phyloP scores from a whole-genome alignment of 148 eudicot species.

The Tetragonia tetragonoides region DNA sequence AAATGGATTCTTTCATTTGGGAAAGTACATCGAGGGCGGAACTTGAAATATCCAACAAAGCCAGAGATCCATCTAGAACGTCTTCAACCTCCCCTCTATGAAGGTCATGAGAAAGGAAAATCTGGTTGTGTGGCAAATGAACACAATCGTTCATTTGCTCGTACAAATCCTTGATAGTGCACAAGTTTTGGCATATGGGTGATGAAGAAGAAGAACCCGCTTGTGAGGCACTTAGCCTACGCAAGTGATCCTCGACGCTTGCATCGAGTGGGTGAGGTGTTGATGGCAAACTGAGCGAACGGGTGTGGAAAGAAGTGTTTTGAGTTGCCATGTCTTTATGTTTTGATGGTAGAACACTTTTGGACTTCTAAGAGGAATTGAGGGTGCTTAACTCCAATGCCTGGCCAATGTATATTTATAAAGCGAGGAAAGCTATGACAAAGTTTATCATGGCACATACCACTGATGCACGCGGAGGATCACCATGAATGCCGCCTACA shows the following conservation, averaged over 20 bases:
- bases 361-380: not conserved
- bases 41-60: conserved; percentile 33
- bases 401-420: conserved; percentile 13
- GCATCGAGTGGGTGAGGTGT: conserved; percentile 31
- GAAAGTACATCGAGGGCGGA: conserved; percentile 25
- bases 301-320: conserved; percentile 26
- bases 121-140: conserved; percentile 26
- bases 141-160: conserved; percentile 31
- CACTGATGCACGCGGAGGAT: not conserved
- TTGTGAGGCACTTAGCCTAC: conserved; percentile 27
- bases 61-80: conserved; percentile 37
- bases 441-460: not conserved
- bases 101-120: conserved; percentile 17
- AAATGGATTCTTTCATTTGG: conserved; percentile 28
- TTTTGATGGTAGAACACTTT: not conserved
- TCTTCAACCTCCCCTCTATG: conserved; percentile 17
- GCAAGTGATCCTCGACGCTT: conserved; percentile 30
- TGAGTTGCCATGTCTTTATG: conserved; percentile 4
- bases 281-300: conserved; percentile 47
- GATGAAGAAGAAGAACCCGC: conserved; percentile 19
- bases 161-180: conserved; percentile 27
- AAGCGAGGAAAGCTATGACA: conserved; percentile 1
- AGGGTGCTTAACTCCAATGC: not conserved
- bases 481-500: not conserved
- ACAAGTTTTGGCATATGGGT: conserved; percentile 27